Base-by-base conservation (phyloP, 1,284 basidiomycete genomes). In the Volvariella volvacea region DNA sequence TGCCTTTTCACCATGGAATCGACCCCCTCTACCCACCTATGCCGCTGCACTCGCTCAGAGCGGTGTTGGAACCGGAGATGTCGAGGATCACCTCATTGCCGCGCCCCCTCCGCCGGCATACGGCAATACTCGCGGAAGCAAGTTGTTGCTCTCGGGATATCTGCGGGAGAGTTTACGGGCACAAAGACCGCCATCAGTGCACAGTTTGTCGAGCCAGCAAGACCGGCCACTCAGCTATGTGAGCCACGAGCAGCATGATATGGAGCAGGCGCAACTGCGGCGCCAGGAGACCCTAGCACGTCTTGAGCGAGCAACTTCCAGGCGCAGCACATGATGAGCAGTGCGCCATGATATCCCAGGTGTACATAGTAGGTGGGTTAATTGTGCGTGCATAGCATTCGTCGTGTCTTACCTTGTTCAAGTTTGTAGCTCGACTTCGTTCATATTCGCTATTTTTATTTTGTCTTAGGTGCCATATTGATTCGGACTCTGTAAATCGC, bases 31-130 rank as follows among this genome's bases (percentile, higher is more conserved):
- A 37, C 83, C 83, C 0, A 83, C 80, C 2, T 86, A 85, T 56
- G 81, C 80, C 3, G 78, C 80, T 20, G 74, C 78, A 3, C 66
- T 87, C n/a, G 74, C 77, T 14, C 72, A 82, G 52, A 79, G 76
- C 57, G 82, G 83, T 17, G 66, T 66, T 9, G 77, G 78, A n/a
- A 86, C 83, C 1, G 83, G 82, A 25, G 83, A 86, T 57, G 82
- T 83, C 19, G 83, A 86, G 55, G 82, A 83, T 58, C 68, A 74
- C 55, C 57, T 73, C 28, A 83, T 84, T 49, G 83, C 81, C 4
- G 70, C 67, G 10, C 70, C 78, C 3, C 82, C 83, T 0, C 83
- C 83, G 2, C 83, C 83, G 3, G 79, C 80, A 15, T 86, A 86
- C 56, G 83, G 83, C 19, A 71, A 83, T 53, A 83, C 80, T 17